Base-by-base conservation (phyloP, 1,284 basidiomycete species). In the Salmacisia buchloeana region DNA sequence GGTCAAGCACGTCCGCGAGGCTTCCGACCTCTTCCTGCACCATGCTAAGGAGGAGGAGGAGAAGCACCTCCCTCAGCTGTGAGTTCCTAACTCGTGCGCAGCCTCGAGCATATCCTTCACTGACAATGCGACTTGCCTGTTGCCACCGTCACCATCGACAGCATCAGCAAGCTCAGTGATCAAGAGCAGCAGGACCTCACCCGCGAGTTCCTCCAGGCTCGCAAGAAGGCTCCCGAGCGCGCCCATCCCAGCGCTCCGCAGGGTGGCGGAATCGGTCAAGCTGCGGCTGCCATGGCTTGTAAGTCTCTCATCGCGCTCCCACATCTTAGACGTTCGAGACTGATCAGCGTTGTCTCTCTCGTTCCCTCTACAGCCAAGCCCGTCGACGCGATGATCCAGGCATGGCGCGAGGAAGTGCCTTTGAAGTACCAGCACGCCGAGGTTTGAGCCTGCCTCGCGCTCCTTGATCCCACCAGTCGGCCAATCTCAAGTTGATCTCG, bases 231-330 rank as follows among this genome's bases (percentile, higher is more conserved):
- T 3, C 73, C 75, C 6, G 65, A 64, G 2, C 72, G 70, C 31
- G 70, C 75, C 6, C 72, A 77, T 57, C 73, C 73, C 23, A 39
- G 59, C n/a, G 72, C 73, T 6, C 75, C 73, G 0, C 75, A 75
- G 68, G 36, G 45, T 4, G 75, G 75, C 21, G 70, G 73, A 2
- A 21, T 69, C n/a, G 39, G 67, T 2, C 75, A 75, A 57, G 70
- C 70, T 65, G 61, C 67, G 0, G 62, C 63, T 27, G 75, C 64
- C 2, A 43, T 63, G 12, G 58, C 62, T 49, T 63, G 66, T 43
- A 63, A 58, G 61, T 56, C 41, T 29, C 63, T 65, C 58, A 63
- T 65, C 67, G 60, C 61, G 60, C 60, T 69, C 38, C 12, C 58
- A 10, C n/a, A 13, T 12, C 27, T 7, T 18, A 12, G 12, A 4